Evolutionary conservation across 1,139 yeast species (phyloP).

Genomic region (Nematodospora anomalae): DNA sequence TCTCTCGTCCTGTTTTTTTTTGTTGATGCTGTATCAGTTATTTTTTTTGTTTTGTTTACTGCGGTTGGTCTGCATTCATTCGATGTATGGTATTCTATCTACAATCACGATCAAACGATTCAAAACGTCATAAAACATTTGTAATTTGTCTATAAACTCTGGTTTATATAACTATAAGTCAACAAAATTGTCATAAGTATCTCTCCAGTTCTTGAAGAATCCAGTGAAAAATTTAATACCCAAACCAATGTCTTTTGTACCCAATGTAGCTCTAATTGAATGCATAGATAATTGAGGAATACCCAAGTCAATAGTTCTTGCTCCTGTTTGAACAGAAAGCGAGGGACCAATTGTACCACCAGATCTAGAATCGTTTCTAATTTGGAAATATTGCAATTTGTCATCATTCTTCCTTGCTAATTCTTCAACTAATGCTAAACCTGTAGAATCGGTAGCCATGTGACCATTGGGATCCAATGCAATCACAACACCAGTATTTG

Average conservation of each 20-base stretch:
- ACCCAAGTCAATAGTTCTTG: conserved; percentile 47
- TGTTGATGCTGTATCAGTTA: background rate
- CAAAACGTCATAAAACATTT: no score
- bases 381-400: conserved; percentile 42
- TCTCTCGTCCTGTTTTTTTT: background rate
- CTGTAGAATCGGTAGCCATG: conserved; percentile 43
- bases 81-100: no score
- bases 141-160: no score
- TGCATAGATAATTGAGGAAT: conserved; percentile 50
- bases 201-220: conserved; percentile 40
- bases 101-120: no score
- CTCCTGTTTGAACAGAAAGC: conserved; percentile 40
- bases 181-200: conserved; percentile 24
- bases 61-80: no score
- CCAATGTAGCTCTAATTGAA: conserved; percentile 43
- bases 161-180: conserved; percentile 19
- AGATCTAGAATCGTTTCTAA: conserved; percentile 43
- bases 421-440: conserved; percentile 32
- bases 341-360: conserved; percentile 51
- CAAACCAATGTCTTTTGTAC: conserved; percentile 44
- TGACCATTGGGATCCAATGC: conserved; percentile 76
- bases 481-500: conserved; percentile 72
- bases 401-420: conserved; percentile 31
- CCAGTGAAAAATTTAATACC: conserved; percentile 41
- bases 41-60: no score